Evolutionary conservation across 1,284 basidiomycete species (phyloP).

Genomic region (Apiotrichum porosum): DNA sequence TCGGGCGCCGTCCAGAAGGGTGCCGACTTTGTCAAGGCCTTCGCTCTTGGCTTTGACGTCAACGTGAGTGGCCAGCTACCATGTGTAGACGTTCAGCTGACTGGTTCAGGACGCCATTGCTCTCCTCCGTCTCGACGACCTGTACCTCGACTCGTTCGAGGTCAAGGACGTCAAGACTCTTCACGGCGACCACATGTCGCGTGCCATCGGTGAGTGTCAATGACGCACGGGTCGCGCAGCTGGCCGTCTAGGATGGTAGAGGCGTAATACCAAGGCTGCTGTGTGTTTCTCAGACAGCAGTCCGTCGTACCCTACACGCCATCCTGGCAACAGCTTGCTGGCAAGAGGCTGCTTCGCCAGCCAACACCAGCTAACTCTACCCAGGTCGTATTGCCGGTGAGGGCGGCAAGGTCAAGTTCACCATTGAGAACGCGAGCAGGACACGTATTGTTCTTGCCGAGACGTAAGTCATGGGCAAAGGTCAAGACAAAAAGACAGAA

Average conservation of each 20-base stretch:
- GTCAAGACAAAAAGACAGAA: too few species aligned
- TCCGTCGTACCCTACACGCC: neutral
- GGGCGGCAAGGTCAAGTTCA: slow-evolving; percentile 96
- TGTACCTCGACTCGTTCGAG: slow-evolving; percentile 97
- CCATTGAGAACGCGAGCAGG: slow-evolving; percentile 93
- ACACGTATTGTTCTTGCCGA: slow-evolving; percentile 96
- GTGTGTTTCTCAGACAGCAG: neutral
- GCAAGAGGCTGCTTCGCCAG: too few species aligned
- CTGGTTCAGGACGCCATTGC: slow-evolving; percentile 80
- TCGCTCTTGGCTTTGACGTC: slow-evolving; percentile 87
- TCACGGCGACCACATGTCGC: slow-evolving; percentile 91
- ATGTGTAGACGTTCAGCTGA: neutral
- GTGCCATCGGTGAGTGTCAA: slow-evolving; percentile 75
- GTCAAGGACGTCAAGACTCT: slow-evolving; percentile 99
- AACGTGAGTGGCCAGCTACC: slow-evolving; percentile 57
- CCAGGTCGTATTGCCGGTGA: slow-evolving; percentile 95
- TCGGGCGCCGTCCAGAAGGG: slow-evolving; percentile 90
- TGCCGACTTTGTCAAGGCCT: slow-evolving; percentile 97
- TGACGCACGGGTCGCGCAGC: too few species aligned
- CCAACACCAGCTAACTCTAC: too few species aligned
- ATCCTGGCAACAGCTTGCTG: too few species aligned
- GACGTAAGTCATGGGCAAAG: slow-evolving; percentile 75
- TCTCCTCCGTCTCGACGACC: slow-evolving; percentile 86
- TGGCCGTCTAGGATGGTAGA: neutral
- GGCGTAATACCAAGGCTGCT: neutral